These are phyloP conservation scores for Apiospora phragmitis DNA, from an alignment of 2,329 filamentous ascomycete genomes.

Conservation along the genomic window DNA sequence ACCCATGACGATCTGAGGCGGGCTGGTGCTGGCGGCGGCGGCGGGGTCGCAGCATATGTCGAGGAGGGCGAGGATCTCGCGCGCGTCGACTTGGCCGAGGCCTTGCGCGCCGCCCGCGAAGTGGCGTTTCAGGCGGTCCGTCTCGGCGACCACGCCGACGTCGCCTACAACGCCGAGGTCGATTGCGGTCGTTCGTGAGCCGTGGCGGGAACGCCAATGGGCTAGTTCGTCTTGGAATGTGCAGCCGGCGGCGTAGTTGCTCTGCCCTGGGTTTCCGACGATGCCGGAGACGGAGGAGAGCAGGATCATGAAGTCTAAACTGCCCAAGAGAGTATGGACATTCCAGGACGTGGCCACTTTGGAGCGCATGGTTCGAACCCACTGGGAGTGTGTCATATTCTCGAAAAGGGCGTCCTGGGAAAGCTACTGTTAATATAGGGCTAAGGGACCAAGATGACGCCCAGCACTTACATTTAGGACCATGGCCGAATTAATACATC, in stretches of 20 bases:
- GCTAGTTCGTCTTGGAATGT: not conserved
- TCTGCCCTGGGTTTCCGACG: not conserved
- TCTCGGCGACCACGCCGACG: not conserved
- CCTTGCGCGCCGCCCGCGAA: not conserved
- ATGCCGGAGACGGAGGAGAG: not conserved
- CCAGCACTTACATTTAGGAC: constrained; percentile 16
- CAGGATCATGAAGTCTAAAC: not conserved
- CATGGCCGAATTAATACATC: constrained; percentile 33
- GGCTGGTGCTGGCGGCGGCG: not conserved
- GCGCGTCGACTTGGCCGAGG: not conserved
- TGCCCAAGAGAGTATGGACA: not conserved
- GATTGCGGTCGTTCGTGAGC: not conserved
- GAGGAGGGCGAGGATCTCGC: not conserved
- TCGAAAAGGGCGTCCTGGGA: not conserved
- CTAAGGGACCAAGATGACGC: constrained; percentile 19
- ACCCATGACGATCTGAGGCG: not conserved
- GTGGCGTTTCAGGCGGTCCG: not conserved
- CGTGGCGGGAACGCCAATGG: not conserved
- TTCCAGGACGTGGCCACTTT: not conserved
- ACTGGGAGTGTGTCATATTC: not conserved
- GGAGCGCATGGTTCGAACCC: not conserved
- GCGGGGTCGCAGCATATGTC: not conserved
- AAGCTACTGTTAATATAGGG: not conserved
- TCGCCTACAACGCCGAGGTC: not conserved
- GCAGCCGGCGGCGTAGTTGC: not conserved